Evolutionary conservation across 768 basidiomycete genomes (phyloP).

Genomic region (Leucogyrophana mollusca): DNA sequence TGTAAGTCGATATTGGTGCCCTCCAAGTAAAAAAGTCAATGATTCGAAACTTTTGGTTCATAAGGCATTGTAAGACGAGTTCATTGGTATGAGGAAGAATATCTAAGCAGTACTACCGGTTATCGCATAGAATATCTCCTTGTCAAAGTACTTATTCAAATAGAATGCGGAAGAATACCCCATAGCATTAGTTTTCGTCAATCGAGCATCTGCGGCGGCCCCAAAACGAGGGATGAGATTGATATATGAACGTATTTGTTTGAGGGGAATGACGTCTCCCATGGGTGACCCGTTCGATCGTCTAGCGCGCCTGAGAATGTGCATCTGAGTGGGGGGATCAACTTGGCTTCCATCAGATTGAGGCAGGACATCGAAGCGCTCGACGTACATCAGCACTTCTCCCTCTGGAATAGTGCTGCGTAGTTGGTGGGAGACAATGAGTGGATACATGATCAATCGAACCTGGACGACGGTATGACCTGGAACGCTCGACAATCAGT

Average conservation of each 20-base stretch:
- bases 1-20: too few species aligned
- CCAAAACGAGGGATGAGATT: conserved; percentile 29
- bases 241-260: conserved; percentile 17
- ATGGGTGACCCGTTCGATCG: conserved; percentile 10
- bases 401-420: conserved; percentile 1
- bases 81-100: too few species aligned
- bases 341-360: conserved; percentile 6
- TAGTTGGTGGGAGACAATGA: too few species aligned
- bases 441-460: conserved; percentile 14
- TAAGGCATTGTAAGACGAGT: too few species aligned
- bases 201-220: conserved; percentile 13
- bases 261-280: conserved; percentile 26
- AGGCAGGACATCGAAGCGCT: conserved; percentile 22
- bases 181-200: conserved; percentile 20
- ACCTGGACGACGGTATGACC: conserved; percentile 15
- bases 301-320: conserved; percentile 17
- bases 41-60: too few species aligned
- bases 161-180: conserved; percentile 19
- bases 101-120: too few species aligned
- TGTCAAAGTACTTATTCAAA: conserved; percentile 32
- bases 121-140: conserved; percentile 21
- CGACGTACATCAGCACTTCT: conserved; percentile 19
- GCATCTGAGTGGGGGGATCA: conserved; percentile 17
- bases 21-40: too few species aligned
- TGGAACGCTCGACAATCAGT: too few species aligned